phyloP scores from a whole-genome alignment of 805 yeast genomes.

The Lipomyces yamadae region DNA sequence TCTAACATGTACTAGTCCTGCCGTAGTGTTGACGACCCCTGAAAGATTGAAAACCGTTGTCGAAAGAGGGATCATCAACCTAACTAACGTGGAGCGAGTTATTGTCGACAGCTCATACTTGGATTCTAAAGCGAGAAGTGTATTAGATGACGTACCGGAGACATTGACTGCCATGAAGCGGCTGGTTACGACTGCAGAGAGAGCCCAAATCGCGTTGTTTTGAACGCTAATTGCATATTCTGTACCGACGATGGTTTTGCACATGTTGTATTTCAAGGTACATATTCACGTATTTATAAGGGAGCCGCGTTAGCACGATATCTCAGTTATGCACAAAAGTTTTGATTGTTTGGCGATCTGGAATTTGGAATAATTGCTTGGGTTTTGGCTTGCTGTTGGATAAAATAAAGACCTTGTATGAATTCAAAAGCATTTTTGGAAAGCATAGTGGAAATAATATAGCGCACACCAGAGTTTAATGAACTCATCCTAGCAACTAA shows the following conservation, averaged over 20 bases:
- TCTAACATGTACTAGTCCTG: constrained; percentile 2
- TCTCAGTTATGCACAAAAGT: too few species aligned
- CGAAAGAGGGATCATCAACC: constrained; percentile 12
- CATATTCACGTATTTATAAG: too few species aligned
- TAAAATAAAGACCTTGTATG: too few species aligned
- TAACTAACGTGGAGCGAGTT: constrained; percentile 19
- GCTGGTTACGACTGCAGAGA: constrained; percentile 8
- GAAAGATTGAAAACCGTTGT: constrained; percentile 16
- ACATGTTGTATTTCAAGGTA: background rate
- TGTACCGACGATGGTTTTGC: background rate
- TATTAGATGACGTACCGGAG: constrained; percentile 34
- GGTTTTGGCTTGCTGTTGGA: too few species aligned
- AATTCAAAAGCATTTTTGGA: too few species aligned
- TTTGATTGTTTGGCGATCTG: too few species aligned
- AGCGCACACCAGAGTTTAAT: background rate
- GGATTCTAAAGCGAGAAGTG: constrained; percentile 30
- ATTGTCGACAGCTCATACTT: constrained; percentile 29
- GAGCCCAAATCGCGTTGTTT: constrained; percentile 9
- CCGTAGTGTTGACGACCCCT: constrained; percentile 26
- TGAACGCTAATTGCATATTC: background rate
- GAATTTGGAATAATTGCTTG: too few species aligned
- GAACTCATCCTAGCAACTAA: too few species aligned
- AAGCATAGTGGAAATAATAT: background rate
- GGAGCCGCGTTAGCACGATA: too few species aligned
- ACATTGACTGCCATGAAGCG: constrained; percentile 21